These are phyloP conservation scores for Citrus reticulata DNA, from an alignment of 345 rosid genomes.

Conservation along the genomic window DNA sequence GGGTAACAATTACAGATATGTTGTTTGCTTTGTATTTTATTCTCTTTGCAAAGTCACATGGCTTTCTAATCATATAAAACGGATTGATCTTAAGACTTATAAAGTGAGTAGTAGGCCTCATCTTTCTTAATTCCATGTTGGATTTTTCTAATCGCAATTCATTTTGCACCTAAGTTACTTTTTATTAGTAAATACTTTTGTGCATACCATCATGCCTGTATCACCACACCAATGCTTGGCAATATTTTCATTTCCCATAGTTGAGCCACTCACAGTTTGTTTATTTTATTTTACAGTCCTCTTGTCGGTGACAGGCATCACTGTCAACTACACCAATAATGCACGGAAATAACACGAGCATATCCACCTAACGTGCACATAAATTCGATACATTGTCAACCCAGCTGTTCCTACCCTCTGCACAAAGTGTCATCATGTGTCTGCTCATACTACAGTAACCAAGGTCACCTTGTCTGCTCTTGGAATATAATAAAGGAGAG, in stretches of 20 bases:
- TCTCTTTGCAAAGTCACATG: too few species aligned
- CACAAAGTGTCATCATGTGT: constrained; percentile 1
- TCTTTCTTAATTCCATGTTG: not conserved
- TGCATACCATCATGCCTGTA: not conserved
- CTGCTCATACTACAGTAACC: constrained; percentile 15
- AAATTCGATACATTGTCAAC: constrained; percentile 2
- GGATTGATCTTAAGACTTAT: not conserved
- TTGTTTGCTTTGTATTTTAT: too few species aligned
- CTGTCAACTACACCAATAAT: not conserved
- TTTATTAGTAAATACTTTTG: not conserved
- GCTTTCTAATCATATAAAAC: too few species aligned
- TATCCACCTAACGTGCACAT: not conserved
- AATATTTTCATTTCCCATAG: too few species aligned
- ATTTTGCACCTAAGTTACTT: not conserved
- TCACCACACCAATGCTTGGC: not conserved
- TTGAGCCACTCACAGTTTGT: not conserved
- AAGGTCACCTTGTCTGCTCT: constrained; percentile 20
- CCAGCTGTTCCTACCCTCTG: constrained; percentile 8
- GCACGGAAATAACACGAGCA: constrained; percentile 16
- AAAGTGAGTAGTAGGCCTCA: not conserved
- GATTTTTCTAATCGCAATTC: not conserved
- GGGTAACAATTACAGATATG: too few species aligned
- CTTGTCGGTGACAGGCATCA: not conserved
- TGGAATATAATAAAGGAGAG: not conserved
- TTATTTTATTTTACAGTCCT: not conserved